Evolutionary conservation across 2,329 filamentous ascomycete genomes (phyloP).

Genomic region (Aspergillus sojae): DNA sequence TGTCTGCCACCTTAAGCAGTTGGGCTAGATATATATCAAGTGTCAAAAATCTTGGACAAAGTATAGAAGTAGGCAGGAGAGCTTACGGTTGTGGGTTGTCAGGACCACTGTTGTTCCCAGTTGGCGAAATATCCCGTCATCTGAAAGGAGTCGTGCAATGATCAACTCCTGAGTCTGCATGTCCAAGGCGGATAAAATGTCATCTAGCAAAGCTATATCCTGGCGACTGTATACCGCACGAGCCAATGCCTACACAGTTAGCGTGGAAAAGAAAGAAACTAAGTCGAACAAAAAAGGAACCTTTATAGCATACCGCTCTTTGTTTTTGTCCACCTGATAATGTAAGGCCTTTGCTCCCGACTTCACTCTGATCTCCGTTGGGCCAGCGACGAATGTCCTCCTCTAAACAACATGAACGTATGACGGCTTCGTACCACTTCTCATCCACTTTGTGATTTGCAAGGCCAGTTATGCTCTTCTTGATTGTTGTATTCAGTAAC

Average conservation of each 20-base stretch:
- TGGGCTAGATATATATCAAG: constrained; percentile 1
- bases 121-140: constrained; percentile 7
- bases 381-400: not conserved
- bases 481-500: constrained; percentile 76
- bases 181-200: constrained; percentile 32
- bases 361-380: not conserved
- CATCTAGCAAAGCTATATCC: not conserved
- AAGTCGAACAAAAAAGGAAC: constrained; percentile 18
- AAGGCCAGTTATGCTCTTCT: constrained; percentile 63
- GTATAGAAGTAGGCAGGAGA: not conserved
- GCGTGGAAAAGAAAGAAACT: not conserved
- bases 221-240: not conserved
- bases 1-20: constrained; percentile 7
- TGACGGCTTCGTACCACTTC: not conserved
- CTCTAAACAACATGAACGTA: not conserved
- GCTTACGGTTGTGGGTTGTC: constrained; percentile 5
- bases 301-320: constrained; percentile 18
- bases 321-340: not conserved
- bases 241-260: not conserved
- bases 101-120: constrained; percentile 7
- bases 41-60: not conserved
- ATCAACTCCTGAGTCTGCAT: constrained; percentile 3
- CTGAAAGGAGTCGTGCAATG: not conserved
- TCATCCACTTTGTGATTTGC: constrained; percentile 24
- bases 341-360: not conserved